Evolutionary conservation across 83 land plant genomes (phyloP), one percentile per base, ranked within the genome.

Genomic region (Thuja plicata): DNA sequence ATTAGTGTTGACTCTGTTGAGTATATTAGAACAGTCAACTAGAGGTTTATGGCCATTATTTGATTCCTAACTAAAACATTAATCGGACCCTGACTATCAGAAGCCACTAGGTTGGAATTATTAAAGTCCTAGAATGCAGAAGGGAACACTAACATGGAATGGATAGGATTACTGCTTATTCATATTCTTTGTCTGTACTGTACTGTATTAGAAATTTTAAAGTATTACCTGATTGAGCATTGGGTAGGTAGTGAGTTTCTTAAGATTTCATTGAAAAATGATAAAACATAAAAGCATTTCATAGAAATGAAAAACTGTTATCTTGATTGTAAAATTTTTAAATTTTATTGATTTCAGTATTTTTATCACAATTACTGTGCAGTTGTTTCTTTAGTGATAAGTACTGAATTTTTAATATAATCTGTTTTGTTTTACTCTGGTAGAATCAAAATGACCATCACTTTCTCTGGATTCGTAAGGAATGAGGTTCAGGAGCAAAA

Each of bases 371-470:
- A 45, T 43, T 45, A 82, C 21, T 82, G n/a, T 82, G 40, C 8
- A 82, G 52, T 41, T 16, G 46, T 27, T 81, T 30, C 46, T 81
- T 81, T 35, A 81, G 84, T 81, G 46, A 43, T 81, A 81, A 41
- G n/a, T 3, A 43, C 84, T 10, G 50, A 79, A 37, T 45, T 82
- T 52, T 9, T 82, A 46, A 82, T 82, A 60, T 3, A 46, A 46
- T 13, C 54, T 45, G 52, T 83, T 83, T 45, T 82, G 2, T 82
- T 41, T 48, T 83, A 32, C 19, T 70, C 60, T 74, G 89, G 70
- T 83, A 95, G 96, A 90, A 90, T 95, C 37, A 92, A 92, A 50
- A 80, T 95, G 91, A 91, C 92, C 15, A 57, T 95, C 15, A 91
- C 95, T 27, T 50, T 95, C 17, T 87, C 91, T 41, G 88, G 88